A percentile compares a stretch with the other conserved stretches of the same genome.
Conservation (phyloP, 441 rosid species). For the Geranium incanum region DNA sequence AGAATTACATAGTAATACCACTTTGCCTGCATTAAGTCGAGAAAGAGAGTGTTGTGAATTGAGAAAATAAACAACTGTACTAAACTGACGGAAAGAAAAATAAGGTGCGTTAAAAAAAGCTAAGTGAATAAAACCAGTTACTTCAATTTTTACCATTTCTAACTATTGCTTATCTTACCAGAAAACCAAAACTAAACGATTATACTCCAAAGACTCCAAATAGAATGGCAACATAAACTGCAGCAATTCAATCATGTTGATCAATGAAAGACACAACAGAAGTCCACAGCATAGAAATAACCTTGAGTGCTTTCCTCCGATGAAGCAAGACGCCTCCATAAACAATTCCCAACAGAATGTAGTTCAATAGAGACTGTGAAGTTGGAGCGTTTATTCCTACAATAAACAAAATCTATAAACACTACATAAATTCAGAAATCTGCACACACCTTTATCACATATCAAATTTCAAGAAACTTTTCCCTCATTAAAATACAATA, state of each 20-base stretch:
- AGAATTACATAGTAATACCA: conserved; percentile 78
- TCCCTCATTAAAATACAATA: neutral
- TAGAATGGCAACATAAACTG: neutral
- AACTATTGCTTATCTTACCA: too few species aligned
- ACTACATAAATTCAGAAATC: neutral
- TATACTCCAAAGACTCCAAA: too few species aligned
- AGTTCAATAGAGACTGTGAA: conserved; percentile 66
- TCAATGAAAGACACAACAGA: neutral
- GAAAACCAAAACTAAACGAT: too few species aligned
- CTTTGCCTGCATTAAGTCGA: conserved; percentile 57
- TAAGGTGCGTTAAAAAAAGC: neutral
- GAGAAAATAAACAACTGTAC: neutral
- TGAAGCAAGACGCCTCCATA: conserved; percentile 63
- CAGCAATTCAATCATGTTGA: neutral
- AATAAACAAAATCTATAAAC: conserved; percentile 12
- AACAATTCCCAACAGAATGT: conserved; percentile 53
- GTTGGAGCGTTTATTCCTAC: conserved; percentile 78
- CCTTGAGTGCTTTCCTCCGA: conserved; percentile 50
- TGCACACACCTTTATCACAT: neutral
- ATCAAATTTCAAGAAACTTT: too few species aligned
- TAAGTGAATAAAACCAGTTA: neutral
- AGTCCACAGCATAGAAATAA: conserved; percentile 19
- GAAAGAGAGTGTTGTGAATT: conserved; percentile 9
- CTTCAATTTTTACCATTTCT: neutral
- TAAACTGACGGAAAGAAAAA: neutral